A percentile compares a stretch with the other conserved stretches of the same genome.
These are phyloP conservation scores for Aspergillus tamarii DNA, from an alignment of 2,329 filamentous ascomycete genomes.

Conservation along the genomic window DNA sequence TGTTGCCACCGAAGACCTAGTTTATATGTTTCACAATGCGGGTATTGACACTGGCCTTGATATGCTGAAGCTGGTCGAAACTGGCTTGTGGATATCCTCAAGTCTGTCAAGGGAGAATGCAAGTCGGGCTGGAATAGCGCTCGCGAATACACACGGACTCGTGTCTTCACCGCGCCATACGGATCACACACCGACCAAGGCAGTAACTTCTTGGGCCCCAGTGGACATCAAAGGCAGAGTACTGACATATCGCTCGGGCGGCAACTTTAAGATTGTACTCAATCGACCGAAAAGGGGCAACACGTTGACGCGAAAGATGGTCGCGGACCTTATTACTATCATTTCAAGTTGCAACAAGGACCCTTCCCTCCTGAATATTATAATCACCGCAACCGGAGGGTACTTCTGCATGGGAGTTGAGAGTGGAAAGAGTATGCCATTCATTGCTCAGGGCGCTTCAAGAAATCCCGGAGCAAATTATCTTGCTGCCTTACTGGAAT, in stretches of 20 bases:
- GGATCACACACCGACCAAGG: neutral
- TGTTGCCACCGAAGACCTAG: constrained; percentile 80
- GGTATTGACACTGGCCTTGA: constrained; percentile 76
- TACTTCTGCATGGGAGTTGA: constrained; percentile 14
- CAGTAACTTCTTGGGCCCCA: neutral
- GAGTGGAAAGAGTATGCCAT: neutral
- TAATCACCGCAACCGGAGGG: constrained; percentile 1
- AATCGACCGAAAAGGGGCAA: constrained; percentile 46
- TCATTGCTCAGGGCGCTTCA: neutral
- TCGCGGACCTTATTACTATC: constrained; percentile 18
- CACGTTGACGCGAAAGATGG: constrained; percentile 35
- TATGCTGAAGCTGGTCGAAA: constrained; percentile 62
- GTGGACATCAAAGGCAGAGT: constrained; percentile 14
- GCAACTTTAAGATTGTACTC: constrained; percentile 36
- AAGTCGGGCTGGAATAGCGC: constrained; percentile 68
- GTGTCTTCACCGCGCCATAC: neutral
- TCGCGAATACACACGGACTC: constrained; percentile 6
- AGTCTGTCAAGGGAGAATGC: constrained; percentile 50
- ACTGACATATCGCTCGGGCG: constrained; percentile 32
- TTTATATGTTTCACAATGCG: constrained; percentile 65
- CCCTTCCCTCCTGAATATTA: constrained; percentile 1
- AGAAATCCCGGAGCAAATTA: neutral
- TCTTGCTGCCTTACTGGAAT: constrained; percentile 1
- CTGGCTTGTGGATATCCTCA: constrained; percentile 72
- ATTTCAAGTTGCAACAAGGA: constrained; percentile 6